Base-by-base conservation (phyloP, 2,329 filamentous ascomycete species). In the Rhytidhysteron rufulum region DNA sequence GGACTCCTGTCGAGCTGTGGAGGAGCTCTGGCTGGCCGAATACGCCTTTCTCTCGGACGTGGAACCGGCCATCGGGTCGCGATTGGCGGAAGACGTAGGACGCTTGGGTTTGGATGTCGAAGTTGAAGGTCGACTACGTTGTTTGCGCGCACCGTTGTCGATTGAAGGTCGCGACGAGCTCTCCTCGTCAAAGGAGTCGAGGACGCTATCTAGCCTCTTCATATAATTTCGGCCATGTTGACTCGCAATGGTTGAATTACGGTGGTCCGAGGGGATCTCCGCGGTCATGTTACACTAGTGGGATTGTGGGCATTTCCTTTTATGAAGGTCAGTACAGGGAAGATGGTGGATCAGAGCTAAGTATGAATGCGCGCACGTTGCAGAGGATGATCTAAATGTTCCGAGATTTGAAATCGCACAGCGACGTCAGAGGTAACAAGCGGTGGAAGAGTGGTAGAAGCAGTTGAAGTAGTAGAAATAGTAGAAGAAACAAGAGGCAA, bases 161-260 rank as follows among this genome's bases (percentile, higher is more conserved):
- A 55, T 31, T 21, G 43, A 20, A 15, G 9, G 33, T 27, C 34
- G 40, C 41, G 48, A 45, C 33, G 51, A 34, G 24, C 54, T 48
- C 34, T 47, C 41, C 29, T 37, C 41, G 45, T 50, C 45, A 32
- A 53, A 51, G 39, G 54, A 53, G 31, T 55, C 50, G 46, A 58
- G 58, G 48, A 53, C 60, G 45, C 60, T 63, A 44, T 65, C 60
- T 36, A 49, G 49, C 42, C 61, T 58, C 41, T 55, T 50, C 59
- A 65, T 65, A 47, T 13, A 13, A 8, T 44, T 53, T 37, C 48
- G 47, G 49, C 42, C 52, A 53, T 60, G 36, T 43, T 51, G 44
- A 35, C 40, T 13, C 34, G 41, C 13, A 18, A 16, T 32, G 39
- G 40, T 48, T 43, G 41, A 41, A 44, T 37, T 37, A 22, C 36